phyloP scores from a whole-genome alignment of 1,284 basidiomycete species.

The Cutaneotrichosporon dermatis region DNA sequence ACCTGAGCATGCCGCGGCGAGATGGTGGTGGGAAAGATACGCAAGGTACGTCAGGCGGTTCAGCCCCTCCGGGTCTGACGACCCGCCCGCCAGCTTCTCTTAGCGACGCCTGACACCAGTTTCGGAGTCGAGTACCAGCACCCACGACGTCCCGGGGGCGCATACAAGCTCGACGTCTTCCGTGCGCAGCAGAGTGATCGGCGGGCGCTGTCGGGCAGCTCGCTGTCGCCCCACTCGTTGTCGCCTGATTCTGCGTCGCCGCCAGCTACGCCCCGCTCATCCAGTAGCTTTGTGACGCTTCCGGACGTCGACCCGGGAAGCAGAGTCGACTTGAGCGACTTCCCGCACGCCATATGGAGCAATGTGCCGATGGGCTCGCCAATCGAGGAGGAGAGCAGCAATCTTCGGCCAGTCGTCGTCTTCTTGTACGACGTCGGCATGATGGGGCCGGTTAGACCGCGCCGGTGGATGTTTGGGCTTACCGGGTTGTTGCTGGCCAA shows the following conservation, averaged over 20 bases:
- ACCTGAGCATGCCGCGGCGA: background rate
- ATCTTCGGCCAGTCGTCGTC: constrained; percentile 20
- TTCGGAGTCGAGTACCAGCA: constrained; percentile 15
- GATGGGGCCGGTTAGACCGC: constrained; percentile 20
- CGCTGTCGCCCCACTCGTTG: background rate
- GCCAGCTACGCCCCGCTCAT: background rate
- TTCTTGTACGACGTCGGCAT: constrained; percentile 29
- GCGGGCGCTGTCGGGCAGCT: too few species aligned
- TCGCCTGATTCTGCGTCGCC: constrained; percentile 11
- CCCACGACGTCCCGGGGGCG: background rate
- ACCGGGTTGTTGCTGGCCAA: constrained; percentile 22
- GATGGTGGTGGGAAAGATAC: constrained; percentile 16
- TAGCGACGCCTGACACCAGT: constrained; percentile 2
- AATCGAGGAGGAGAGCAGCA: constrained; percentile 1
- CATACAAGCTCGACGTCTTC: constrained; percentile 18
- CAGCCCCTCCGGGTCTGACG: too few species aligned
- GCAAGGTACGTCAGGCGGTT: constrained; percentile 6
- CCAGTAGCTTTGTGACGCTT: constrained; percentile 6
- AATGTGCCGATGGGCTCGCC: constrained; percentile 14
- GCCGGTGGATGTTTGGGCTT: constrained; percentile 23
- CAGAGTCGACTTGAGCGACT: constrained; percentile 12
- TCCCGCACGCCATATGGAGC: constrained; percentile 13
- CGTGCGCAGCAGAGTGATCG: constrained; percentile 6
- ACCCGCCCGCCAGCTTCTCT: background rate
- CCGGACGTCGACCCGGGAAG: constrained; percentile 18